Percentiles rank a stretch among this genome's conserved stretches.
Evolutionary conservation across 2,329 filamentous ascomycete species (phyloP).

Genomic region (Trichoderma harzianum): DNA sequence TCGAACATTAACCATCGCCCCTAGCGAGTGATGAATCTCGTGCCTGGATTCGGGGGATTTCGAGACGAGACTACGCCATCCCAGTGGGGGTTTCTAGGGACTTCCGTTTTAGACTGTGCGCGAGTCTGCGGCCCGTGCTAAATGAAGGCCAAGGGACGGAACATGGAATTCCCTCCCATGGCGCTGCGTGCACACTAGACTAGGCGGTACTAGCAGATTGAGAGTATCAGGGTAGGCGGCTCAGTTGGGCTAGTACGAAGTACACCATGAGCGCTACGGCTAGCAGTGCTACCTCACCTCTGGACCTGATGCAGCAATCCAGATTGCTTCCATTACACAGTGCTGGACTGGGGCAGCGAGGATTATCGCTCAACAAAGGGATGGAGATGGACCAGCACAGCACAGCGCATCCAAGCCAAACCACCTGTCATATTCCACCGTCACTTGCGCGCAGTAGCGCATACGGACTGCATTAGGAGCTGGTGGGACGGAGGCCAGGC

Average conservation of each 20-base stretch:
- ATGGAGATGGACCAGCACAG: not conserved
- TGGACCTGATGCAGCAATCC: not conserved
- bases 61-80: conserved; percentile 2
- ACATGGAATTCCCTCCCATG: not conserved
- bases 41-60: conserved; percentile 13
- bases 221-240: not conserved
- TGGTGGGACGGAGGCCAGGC: not conserved
- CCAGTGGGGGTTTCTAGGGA: not conserved
- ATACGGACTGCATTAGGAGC: not conserved
- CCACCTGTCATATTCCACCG: conserved; percentile 1
- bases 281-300: not conserved
- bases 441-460: conserved; percentile 6
- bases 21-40: conserved; percentile 10
- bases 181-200: not conserved
- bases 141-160: not conserved
- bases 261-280: not conserved
- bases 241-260: not conserved
- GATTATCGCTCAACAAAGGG: not conserved
- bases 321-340: not conserved
- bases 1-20: conserved; percentile 1
- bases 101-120: conserved; percentile 12
- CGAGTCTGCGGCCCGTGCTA: conserved; percentile 5
- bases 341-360: not conserved
- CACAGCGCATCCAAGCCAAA: no score
- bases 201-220: not conserved